Base-by-base conservation (phyloP, 1,139 yeast species). In the Yamadazyma pseudoaaseri region DNA sequence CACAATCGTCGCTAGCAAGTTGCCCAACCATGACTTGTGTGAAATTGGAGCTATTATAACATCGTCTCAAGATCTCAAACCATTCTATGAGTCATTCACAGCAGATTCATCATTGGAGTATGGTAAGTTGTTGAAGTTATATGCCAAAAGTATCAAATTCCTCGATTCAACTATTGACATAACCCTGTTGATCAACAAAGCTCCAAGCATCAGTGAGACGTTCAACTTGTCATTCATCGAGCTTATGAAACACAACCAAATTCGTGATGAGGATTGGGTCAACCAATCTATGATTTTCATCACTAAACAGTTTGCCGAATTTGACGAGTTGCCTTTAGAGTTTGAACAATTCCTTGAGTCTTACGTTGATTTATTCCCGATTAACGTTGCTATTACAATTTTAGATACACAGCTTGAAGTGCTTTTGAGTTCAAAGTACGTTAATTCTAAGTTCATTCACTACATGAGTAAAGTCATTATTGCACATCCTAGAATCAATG, bases 371-470 rank as follows among this genome's bases (percentile, higher is more conserved):
- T 31, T 37, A 11, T 39, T 43, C 27, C 44, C 60, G 2, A 40
- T 79, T 7, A 68, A 81, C 73, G 54, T 61, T 6, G 40, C 68
- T 11, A 66, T 78, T 9, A 51, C 67, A 5, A 62, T 80, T 26
- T 42, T 85, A 10, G 81, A 84, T 43, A 65, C 95, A 0, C 84
- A 84, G 44, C 56, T 86, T 22, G 94, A 86, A 52, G 86, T 76
- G 11, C 54, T 82, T 4, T 61, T 83, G 16, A 59, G 61, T 4
- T 69, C 67, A 21, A 44, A 54, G 29, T 84, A 86, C 82, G 50
- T 76, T 3, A 35, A 41, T 12, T 43, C 58, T n/a, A 49, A 59
- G 12, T 49, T 47, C 2, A 29, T 35, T 11, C 54, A 54, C 11
- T 74, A 79, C 45, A 59, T 65, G 4, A 56, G 62, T 23, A 35